Evolutionary conservation across 805 yeast genomes (phyloP), one percentile per base, ranked within the genome.

Genomic region (Starmerella floris): DNA sequence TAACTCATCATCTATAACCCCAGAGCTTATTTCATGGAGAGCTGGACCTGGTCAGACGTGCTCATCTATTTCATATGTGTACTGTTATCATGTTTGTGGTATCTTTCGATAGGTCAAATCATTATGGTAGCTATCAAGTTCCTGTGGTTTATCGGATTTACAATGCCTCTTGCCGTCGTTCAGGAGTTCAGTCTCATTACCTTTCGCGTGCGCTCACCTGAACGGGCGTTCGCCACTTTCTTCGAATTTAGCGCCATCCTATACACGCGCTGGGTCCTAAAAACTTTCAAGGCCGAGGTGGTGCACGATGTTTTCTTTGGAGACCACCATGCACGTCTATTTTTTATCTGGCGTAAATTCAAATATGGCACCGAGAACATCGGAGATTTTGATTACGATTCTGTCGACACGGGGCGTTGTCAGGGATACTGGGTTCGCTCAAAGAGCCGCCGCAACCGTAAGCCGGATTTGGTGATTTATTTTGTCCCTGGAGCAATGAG

Each of bases 401-500:
- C 42, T 21, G 39, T 40, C 20, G 48, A 42, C 55, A 3, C 37
- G 55, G 44, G 25, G 57, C 55, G 42, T 56, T 21, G 23, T 48
- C 48, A 51, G 34, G 70, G 62, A 17, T 50, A 48, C 44, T 60
- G 66, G 68, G 51, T 58, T 37, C 41, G 52, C 41, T 59, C 69
- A 4, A 49, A 54, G 5, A 50, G 59, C 32, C 51, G 67, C 5
- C 52, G 51, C 3, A 27, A 37, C 20, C 33, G 19, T 17, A 15
- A 17, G 11, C 62, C 61, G 38, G 77, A 73, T 51, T 36, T 72
- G 3, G 55, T 69, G 2, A 40, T 73, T 2, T 61, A 61, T 39
- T 70, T 64, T 44, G 56, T 71, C 13, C 75, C 71, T 8, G 74
- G 74, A 13, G 44, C 44, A 22, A 23, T 40, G 20, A 35, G 45